Evolutionary conservation across 148 eudicot species (phyloP).

Genomic region (Chenopodium album): DNA sequence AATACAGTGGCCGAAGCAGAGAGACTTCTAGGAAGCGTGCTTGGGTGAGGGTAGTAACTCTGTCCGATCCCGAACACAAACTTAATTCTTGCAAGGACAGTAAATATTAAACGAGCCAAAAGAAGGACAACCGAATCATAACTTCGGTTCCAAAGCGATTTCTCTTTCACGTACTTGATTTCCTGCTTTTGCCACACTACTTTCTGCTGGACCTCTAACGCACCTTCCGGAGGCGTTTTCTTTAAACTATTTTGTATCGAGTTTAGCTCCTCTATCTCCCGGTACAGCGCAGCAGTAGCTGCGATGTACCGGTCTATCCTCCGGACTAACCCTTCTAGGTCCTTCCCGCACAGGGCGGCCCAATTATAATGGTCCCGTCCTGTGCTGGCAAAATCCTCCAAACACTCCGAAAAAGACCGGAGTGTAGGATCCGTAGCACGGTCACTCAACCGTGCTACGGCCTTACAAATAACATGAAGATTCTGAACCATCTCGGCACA

Average conservation of each 20-base stretch:
- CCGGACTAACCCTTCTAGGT: slow-evolving; percentile 53
- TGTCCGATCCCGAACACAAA: slow-evolving; percentile 62
- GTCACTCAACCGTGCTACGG: slow-evolving; percentile 41
- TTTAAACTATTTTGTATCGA: not conserved
- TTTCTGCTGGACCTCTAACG: slow-evolving; percentile 56
- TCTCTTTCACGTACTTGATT: slow-evolving; percentile 57
- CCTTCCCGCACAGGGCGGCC: slow-evolving; percentile 48
- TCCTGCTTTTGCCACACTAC: slow-evolving; percentile 67
- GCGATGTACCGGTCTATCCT: slow-evolving; percentile 49
- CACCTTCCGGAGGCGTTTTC: slow-evolving; percentile 28
- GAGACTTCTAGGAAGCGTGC: slow-evolving; percentile 59
- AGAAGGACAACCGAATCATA: slow-evolving; percentile 53
- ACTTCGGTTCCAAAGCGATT: slow-evolving; percentile 64
- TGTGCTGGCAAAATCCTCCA: slow-evolving; percentile 57
- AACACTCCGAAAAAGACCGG: slow-evolving; percentile 36
- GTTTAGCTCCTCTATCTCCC: slow-evolving; percentile 68
- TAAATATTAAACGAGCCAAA: slow-evolving; percentile 57
- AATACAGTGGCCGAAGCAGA: slow-evolving; percentile 76
- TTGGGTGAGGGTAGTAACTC: slow-evolving; percentile 24
- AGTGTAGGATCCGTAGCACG: slow-evolving; percentile 50
- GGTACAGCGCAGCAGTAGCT: slow-evolving; percentile 50
- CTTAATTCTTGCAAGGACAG: slow-evolving; percentile 65
- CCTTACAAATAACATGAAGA: slow-evolving; percentile 39
- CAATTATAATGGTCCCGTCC: slow-evolving; percentile 62
- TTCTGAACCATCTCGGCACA: slow-evolving; percentile 64